phyloP scores from a whole-genome alignment of 164 flowering plant species.

The Hamamelis virginiana region DNA sequence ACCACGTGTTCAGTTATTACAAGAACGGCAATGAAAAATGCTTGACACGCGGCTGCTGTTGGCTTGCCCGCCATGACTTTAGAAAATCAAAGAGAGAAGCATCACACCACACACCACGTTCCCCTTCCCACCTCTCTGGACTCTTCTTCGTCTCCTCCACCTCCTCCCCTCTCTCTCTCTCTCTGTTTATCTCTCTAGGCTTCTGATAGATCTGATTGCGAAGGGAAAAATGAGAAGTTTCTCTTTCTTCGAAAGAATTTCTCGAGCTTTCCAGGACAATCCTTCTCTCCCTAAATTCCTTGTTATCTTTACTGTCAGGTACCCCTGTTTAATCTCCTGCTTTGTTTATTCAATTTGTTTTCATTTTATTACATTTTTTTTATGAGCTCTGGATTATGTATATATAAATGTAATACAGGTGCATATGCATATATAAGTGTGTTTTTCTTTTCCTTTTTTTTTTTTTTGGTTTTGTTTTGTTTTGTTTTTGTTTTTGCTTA shows the following conservation, averaged over 20 bases:
- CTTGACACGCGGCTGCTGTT: slow-evolving; percentile 11
- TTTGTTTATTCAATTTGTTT: too few species aligned
- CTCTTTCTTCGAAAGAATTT: slow-evolving; percentile 30
- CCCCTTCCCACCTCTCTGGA: slow-evolving; percentile 8
- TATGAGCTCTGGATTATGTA: neutral
- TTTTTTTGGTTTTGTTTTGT: too few species aligned
- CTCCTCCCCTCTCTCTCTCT: slow-evolving; percentile 1
- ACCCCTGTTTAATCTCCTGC: too few species aligned
- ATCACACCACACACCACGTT: neutral
- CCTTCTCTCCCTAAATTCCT: slow-evolving; percentile 37
- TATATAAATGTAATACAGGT: too few species aligned
- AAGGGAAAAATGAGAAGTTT: slow-evolving; percentile 25
- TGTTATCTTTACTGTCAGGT: slow-evolving; percentile 48
- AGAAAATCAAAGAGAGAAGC: neutral
- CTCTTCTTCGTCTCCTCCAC: slow-evolving; percentile 4
- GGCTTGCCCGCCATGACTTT: slow-evolving; percentile 16
- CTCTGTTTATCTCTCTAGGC: neutral
- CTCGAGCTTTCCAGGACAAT: slow-evolving; percentile 41
- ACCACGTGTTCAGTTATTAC: neutral
- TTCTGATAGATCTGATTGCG: neutral
- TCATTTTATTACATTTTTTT: too few species aligned
- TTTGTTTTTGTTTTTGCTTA: neutral
- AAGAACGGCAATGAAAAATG: neutral
- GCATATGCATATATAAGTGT: too few species aligned
- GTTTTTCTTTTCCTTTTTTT: too few species aligned